Evolutionary conservation across 1,284 basidiomycete species (phyloP).

Genomic region (Sparassis latifolia): DNA sequence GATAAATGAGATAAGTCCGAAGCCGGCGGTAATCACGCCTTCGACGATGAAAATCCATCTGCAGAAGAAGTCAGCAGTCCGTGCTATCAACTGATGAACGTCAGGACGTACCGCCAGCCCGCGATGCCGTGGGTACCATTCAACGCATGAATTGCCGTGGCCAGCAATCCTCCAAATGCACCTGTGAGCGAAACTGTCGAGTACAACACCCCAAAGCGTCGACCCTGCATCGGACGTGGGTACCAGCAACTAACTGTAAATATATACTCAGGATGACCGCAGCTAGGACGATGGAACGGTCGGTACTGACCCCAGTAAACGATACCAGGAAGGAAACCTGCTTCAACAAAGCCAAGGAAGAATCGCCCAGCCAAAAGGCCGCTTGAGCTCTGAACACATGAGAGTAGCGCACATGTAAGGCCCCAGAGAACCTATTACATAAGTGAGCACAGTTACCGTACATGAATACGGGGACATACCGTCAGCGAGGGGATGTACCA

Average conservation of each 20-base stretch:
- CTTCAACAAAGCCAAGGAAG: constrained; percentile 44
- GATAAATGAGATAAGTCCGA: constrained; percentile 32
- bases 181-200: constrained; percentile 51
- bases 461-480: constrained; percentile 11
- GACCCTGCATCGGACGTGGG: constrained; percentile 19
- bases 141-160: constrained; percentile 24
- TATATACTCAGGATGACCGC: not conserved
- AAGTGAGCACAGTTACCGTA: not conserved
- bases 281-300: not conserved
- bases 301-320: constrained; percentile 39
- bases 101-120: constrained; percentile 21
- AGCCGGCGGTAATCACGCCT: constrained; percentile 36
- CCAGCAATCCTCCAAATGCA: constrained; percentile 58
- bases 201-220: constrained; percentile 41
- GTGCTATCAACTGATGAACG: not conserved
- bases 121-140: constrained; percentile 25
- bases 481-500: constrained; percentile 39
- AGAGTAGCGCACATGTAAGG: constrained; percentile 25
- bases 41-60: constrained; percentile 64
- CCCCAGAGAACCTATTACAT: constrained; percentile 16
- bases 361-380: constrained; percentile 56
- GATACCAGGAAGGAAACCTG: constrained; percentile 49
- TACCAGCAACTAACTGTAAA: constrained; percentile 25
- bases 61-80: not conserved
- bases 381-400: constrained; percentile 42